Evolutionary conservation across 2,329 filamentous ascomycete genomes (phyloP).

Genomic region (Fusarium praegraminearum): DNA sequence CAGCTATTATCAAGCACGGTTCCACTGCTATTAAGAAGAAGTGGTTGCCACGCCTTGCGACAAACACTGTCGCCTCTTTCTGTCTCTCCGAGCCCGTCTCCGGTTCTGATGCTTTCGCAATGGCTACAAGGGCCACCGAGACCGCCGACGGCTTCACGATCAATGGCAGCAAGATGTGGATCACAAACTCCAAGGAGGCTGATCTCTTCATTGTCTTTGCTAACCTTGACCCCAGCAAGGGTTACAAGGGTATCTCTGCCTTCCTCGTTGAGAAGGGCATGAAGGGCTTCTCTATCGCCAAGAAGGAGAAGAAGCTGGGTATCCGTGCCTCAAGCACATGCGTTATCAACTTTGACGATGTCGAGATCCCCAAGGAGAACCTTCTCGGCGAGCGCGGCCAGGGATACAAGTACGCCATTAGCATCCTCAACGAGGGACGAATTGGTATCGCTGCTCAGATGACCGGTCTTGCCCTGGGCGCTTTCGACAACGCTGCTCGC

Average conservation of each 20-base stretch:
- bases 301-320: constrained; percentile 99
- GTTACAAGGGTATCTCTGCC: constrained; percentile 96
- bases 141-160: constrained; percentile 87
- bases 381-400: constrained; percentile 89
- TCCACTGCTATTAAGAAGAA: constrained; percentile 82
- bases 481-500: constrained; percentile 90
- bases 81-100: constrained; percentile 93
- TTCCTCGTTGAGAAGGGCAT: constrained; percentile 94
- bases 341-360: constrained; percentile 97
- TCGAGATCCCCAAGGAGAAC: constrained; percentile 88
- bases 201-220: constrained; percentile 98
- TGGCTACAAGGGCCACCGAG: constrained; percentile 90
- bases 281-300: constrained; percentile 92
- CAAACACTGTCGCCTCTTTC: constrained; percentile 90
- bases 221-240: constrained; percentile 90
- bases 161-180: constrained; percentile 98
- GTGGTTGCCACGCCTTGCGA: constrained; percentile 90
- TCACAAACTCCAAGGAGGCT: constrained; percentile 96
- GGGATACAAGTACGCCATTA: constrained; percentile 98
- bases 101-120: constrained; percentile 94
- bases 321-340: constrained; percentile 97
- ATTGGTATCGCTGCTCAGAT: constrained; percentile 99
- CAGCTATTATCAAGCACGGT: constrained; percentile 87
- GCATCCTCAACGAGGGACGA: constrained; percentile 92
- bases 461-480: constrained; percentile 94